Evolutionary conservation across 352 stramenopile genomes (phyloP), one percentile per base, ranked within the genome.

Genomic region (Globisporangium irregulare): DNA sequence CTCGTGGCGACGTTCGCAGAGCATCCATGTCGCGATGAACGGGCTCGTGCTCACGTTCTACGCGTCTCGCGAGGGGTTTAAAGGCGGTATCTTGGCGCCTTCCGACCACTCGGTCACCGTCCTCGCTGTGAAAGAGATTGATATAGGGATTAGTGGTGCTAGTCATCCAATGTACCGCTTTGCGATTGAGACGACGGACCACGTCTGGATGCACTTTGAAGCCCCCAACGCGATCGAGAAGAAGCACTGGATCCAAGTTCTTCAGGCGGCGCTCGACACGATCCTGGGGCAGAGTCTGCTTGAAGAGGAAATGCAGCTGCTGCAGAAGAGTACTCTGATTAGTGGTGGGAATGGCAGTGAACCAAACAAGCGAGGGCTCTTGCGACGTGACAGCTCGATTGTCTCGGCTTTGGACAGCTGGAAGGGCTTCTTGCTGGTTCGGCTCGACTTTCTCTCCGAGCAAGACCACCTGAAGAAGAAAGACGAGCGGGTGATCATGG

Each of bases 21-120:
- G 27, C 0, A 73, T 89, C 6, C 84, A 91, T 53, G 77, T 89
- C 3, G 75, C 71, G 2, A 64, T 86, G 18, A 73, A 81, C n/a
- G 75, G 62, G 0, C 74, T 92, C 12, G 71, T 62, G 14, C 57
- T 92, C 12, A 69, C 73, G 1, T 84, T 92, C 24, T 88, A 84
- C 63, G 80, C 79, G 1, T 81, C 81, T 1, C 74, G 82, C 4
- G 86, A 94, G 36, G 78, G 76, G 0, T 91, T 85, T 43, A 90
- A 90, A 36, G 69, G 74, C 22, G 78, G 77, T 0, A 66, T 75
- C 6, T 32, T 65, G 1, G 60, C 71, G 1, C 24, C 59, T 25
- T 57, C 69, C 1, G 46, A 67, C 22, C 38, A 63, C 32, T 59
- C 15, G 38, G 59, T 61, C 46, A 68, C 61, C 12, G 29, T 68